Base-by-base conservation (phyloP, 192 early-diverging fungal species). In the Umbelopsis sp. region DNA sequence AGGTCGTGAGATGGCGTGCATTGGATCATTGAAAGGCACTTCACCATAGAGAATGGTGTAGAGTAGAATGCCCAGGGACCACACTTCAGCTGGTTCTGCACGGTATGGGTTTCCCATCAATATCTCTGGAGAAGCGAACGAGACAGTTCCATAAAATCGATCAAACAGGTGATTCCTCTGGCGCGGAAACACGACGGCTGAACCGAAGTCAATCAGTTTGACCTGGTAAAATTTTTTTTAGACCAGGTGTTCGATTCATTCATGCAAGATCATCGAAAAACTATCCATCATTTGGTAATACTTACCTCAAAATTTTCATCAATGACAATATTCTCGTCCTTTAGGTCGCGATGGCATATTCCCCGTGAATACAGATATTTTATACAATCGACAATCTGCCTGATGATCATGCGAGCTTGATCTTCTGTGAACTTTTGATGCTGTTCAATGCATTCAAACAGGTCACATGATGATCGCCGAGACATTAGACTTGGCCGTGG, bases 311-410 rank as follows among this genome's bases (percentile, higher is more conserved):
- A 81, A 45, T 81, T 66, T 29, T 45, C 50, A 51, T 81, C 82
- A 66, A 77, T 74, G n/a, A 80, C 73, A 56, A 87, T 84, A 68
- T 90, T 91, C 52, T 92, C 91, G 74, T 93, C 93, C 81, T 93
- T 95, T 73, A 95, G 87, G 68, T 93, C 91, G 24, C 91, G 86
- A 73, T 95, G 93, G 31, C 92, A 89, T 43, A 95, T 87, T 34
- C 84, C 85, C 1, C 76, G 73, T 1, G 45, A 69, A 54, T 92
- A 85, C 17, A 95, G 79, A 71, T 91, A 87, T 10, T 82, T 53
- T 16, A 95, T 82, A 52, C 90, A 91, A 0, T 81, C 74, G 0
- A 85, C 87, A 65, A 94, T 88, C 66, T 95, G 93, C 21, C 71
- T 72, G 68, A 94, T 92, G 36, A 95, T 89, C 65, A 80, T 77